These are phyloP conservation scores for Aspergillus taichungensis DNA, from an alignment of 495 filamentous ascomycete species.

Conservation along the genomic window DNA sequence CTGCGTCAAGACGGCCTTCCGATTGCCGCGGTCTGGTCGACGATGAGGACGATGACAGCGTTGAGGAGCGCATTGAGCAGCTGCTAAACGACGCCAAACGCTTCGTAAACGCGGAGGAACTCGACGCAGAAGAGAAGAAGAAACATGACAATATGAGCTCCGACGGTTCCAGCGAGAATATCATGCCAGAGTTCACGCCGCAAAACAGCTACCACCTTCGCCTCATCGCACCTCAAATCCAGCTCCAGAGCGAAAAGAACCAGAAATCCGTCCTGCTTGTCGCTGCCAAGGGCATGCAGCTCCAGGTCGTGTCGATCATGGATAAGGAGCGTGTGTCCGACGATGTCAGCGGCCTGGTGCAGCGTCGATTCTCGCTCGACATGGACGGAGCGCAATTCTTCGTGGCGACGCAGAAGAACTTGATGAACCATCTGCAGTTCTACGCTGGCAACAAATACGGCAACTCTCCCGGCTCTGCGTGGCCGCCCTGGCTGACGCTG, in stretches of 20 bases:
- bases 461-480: conserved; percentile 70
- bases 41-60: conserved; percentile 51
- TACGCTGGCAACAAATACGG: conserved; percentile 93
- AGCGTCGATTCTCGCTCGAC: conserved; percentile 83
- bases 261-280: conserved; percentile 86
- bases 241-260: conserved; percentile 97
- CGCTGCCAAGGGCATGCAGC: conserved; percentile 90
- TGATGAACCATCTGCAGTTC: conserved; percentile 77
- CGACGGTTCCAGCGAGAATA: conserved; percentile 60
- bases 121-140: conserved; percentile 24
- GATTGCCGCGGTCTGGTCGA: conserved; percentile 30
- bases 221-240: conserved; percentile 93
- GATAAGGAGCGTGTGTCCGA: conserved; percentile 88
- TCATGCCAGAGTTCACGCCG: conserved; percentile 83
- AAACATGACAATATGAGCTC: conserved; percentile 20
- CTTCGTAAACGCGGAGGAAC: conserved; percentile 68
- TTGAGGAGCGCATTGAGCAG: conserved; percentile 81
- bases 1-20: conserved; percentile 14
- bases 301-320: conserved; percentile 95
- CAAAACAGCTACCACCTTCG: conserved; percentile 92
- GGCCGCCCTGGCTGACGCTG: conserved; percentile 96
- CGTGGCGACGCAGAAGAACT: conserved; percentile 83
- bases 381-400: conserved; percentile 98
- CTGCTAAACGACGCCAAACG: conserved; percentile 77
- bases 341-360: conserved; percentile 88